A percentile compares a stretch with the other conserved stretches of the same genome.
Conservation (phyloP, 768 basidiomycete species). For the Hortiboletus campestris region DNA sequence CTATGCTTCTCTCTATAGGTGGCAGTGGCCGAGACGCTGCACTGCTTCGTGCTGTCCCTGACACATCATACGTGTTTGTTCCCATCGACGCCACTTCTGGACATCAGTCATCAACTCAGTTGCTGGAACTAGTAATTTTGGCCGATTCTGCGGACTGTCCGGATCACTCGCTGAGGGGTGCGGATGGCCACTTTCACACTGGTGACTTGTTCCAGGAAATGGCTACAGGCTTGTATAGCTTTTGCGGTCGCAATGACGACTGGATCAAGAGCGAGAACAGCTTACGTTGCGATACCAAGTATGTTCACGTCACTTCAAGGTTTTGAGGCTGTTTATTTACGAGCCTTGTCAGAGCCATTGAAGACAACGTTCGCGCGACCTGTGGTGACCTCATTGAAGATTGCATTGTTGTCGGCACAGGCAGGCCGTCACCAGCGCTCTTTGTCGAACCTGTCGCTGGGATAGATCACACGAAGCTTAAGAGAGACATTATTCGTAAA, state of each 20-base stretch:
- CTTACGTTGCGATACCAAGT: slow-evolving; percentile 75
- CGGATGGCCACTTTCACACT: slow-evolving; percentile 75
- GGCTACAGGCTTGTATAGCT: slow-evolving; percentile 55
- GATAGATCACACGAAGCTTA: slow-evolving; percentile 56
- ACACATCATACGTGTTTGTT: slow-evolving; percentile 64
- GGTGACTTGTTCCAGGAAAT: slow-evolving; percentile 78
- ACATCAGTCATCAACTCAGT: slow-evolving; percentile 52
- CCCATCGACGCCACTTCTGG: slow-evolving; percentile 48
- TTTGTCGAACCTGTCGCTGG: slow-evolving; percentile 65
- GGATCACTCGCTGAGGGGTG: slow-evolving; percentile 49
- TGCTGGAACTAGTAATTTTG: slow-evolving; percentile 71
- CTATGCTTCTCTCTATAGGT: slow-evolving; percentile 62
- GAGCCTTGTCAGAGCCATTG: slow-evolving; percentile 52
- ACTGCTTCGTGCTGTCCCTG: slow-evolving; percentile 56
- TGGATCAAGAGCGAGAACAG: slow-evolving; percentile 85
- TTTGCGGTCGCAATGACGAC: slow-evolving; percentile 75
- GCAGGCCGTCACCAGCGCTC: slow-evolving; percentile 74
- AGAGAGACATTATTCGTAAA: slow-evolving; percentile 69
- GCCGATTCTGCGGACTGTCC: slow-evolving; percentile 70
- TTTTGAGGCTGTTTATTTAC: slow-evolving; percentile 6
- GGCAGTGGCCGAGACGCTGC: slow-evolving; percentile 49
- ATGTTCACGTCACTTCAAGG: slow-evolving; percentile 17
- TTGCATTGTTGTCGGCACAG: slow-evolving; percentile 75
- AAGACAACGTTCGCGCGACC: slow-evolving; percentile 68
- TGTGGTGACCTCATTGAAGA: slow-evolving; percentile 66